phyloP scores from a whole-genome alignment of 768 basidiomycete species.

The Dictyophora rubrovolvata region DNA sequence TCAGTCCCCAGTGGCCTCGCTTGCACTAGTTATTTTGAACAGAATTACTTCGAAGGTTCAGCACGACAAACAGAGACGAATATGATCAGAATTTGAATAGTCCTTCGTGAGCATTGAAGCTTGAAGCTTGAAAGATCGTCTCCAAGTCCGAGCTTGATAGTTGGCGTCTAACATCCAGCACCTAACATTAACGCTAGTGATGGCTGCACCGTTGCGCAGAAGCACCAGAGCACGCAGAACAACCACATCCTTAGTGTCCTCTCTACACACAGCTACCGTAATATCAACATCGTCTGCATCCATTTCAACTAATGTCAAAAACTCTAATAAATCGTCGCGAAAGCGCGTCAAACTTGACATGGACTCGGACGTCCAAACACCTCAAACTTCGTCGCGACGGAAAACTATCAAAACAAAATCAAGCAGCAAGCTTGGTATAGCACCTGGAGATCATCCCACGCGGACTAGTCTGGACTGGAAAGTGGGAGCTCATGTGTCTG shows the following conservation, averaged over 20 bases:
- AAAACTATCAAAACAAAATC: slow-evolving; percentile 11
- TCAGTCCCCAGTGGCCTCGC: too few relatives aligned
- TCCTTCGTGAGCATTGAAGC: too few relatives aligned
- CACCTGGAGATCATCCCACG: slow-evolving; percentile 20
- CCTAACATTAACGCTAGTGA: not conserved
- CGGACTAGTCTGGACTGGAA: slow-evolving; percentile 42
- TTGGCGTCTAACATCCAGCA: too few relatives aligned
- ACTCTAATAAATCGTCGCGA: not conserved
- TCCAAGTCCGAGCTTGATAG: too few relatives aligned
- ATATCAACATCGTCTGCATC: not conserved
- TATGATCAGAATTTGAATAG: too few relatives aligned
- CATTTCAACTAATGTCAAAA: too few relatives aligned
- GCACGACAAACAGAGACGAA: too few relatives aligned
- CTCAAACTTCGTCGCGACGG: not conserved
- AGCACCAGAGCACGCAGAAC: not conserved
- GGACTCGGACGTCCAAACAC: not conserved
- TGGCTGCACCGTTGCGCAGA: not conserved
- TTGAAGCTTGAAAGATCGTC: too few relatives aligned
- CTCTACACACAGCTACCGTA: not conserved
- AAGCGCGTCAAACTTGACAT: not conserved
- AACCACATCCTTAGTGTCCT: not conserved
- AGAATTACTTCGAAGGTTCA: too few relatives aligned
- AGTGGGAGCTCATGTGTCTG: slow-evolving; percentile 77
- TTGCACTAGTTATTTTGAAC: too few relatives aligned
- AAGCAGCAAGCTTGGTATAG: not conserved